Evolutionary conservation across 495 filamentous ascomycete genomes (phyloP), one percentile per base, ranked within the genome.

Genomic region (Achaetomiella virescens): DNA sequence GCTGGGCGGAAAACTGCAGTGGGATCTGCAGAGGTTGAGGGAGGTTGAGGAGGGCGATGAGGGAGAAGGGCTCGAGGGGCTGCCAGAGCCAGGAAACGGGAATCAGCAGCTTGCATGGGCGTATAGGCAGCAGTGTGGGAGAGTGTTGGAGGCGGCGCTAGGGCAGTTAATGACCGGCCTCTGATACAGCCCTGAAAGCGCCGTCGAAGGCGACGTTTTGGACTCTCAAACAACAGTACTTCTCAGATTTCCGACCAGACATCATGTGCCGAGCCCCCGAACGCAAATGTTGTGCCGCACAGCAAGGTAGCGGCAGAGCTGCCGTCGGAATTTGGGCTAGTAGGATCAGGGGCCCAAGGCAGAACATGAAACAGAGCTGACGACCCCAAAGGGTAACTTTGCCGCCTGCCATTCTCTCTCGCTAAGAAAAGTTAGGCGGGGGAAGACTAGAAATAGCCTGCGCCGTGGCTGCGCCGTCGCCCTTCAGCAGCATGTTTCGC

Each of bases 81-180:
- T 70, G 43, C 58, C 31, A 11, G 57, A 64, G 48, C 60, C 69
- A 6, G 37, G 48, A 20, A 73, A 71, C 48, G 57, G 53, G 12
- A 77, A 76, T 50, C 75, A 76, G 60, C 38, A 62, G 44, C 61
- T 78, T 6, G 74, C 72, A 31, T 11, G 69, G n/a, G 46, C 59
- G 6, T 77, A 78, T 58, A 59, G 75, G 49, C 47, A 51, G 27
- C 72, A 73, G 57, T 78, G 70, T 52, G 61, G 60, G 48, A 69
- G 63, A 51, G 75, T 76, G 10, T 38, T 75, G 35, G 60, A 24
- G 3, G 53, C 55, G 22, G 64, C 67, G 25, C 27, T 55, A 12
- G 53, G 46, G 9, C n/a, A 17, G 31, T 47, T 60, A 45, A 40
- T 7, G 21, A 31, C 9, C 5, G 27, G 9, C 5, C 9, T 31